phyloP scores from a whole-genome alignment of 192 early-diverging fungal species.

The Gonapodya sp. region DNA sequence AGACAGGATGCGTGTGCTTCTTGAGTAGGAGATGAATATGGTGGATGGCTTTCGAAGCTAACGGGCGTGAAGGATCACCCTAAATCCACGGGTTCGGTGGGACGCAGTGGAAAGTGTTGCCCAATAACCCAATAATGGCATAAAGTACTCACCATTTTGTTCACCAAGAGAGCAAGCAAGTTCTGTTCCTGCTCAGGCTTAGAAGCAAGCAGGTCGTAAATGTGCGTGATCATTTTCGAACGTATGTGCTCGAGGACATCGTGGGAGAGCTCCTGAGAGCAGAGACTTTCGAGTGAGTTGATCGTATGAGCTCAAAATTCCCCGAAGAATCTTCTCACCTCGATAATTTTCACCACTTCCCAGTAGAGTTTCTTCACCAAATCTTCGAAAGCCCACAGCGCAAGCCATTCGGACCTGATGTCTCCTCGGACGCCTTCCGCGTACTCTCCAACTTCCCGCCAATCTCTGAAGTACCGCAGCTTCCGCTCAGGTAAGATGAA shows the following conservation, averaged over 20 bases:
- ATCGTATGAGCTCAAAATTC: not conserved
- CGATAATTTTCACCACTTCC: conserved; percentile 80
- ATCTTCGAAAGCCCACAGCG: conserved; percentile 93
- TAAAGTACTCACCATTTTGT: conserved; percentile 60
- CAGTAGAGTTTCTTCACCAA: conserved; percentile 82
- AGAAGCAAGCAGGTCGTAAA: conserved; percentile 63
- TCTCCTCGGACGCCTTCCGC: not conserved
- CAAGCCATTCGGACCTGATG: conserved; percentile 25
- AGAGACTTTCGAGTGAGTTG: conserved; percentile 10
- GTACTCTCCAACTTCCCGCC: not conserved
- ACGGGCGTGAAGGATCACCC: conserved; percentile 80
- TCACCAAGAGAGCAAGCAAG: conserved; percentile 79
- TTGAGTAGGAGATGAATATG: conserved; percentile 51
- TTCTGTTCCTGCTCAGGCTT: conserved; percentile 98
- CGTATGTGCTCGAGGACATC: conserved; percentile 80
- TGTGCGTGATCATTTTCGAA: conserved; percentile 64
- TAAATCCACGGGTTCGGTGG: too few relatives aligned
- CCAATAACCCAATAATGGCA: too few relatives aligned
- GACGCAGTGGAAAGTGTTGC: too few relatives aligned
- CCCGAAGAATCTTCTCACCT: conserved; percentile 38
- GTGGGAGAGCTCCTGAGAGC: conserved; percentile 67
- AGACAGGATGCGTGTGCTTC: conserved; percentile 69
- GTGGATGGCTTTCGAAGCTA: conserved; percentile 70
- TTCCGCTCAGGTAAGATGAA: conserved; percentile 83
- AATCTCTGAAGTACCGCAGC: conserved; percentile 82